These are phyloP conservation scores for Pascua sp. DNA, from an alignment of 1,284 basidiomycete species.

Conservation along the genomic window DNA sequence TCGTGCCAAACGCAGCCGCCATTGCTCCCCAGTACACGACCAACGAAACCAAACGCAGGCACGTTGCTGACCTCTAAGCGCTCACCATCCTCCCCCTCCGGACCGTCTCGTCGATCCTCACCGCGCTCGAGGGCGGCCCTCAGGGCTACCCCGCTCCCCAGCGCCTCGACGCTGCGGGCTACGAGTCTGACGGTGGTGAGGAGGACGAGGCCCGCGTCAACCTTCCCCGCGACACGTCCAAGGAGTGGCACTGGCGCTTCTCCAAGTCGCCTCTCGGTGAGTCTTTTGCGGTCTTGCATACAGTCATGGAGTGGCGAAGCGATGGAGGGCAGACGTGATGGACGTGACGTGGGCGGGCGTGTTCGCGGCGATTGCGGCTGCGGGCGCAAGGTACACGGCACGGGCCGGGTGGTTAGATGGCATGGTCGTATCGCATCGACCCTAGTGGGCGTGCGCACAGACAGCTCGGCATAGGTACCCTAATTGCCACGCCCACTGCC, in stretches of 20 bases:
- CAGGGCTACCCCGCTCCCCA: conserved; percentile 21
- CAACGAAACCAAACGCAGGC: not conserved
- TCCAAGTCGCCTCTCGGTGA: conserved; percentile 50
- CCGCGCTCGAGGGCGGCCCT: conserved; percentile 40
- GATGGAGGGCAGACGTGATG: too few relatives aligned
- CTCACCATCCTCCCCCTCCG: conserved; percentile 43
- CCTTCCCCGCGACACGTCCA: conserved; percentile 26
- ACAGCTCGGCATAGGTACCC: too few relatives aligned
- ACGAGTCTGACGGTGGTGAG: conserved; percentile 47
- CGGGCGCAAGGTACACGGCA: too few relatives aligned
- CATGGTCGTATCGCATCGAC: too few relatives aligned
- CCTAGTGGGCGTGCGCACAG: too few relatives aligned
- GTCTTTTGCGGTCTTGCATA: conserved; percentile 6
- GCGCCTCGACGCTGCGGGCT: conserved; percentile 42
- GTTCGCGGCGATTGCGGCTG: too few relatives aligned
- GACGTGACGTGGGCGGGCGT: too few relatives aligned
- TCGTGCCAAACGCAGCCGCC: not conserved
- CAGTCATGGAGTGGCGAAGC: too few relatives aligned
- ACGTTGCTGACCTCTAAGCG: conserved; percentile 17
- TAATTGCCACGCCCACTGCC: too few relatives aligned
- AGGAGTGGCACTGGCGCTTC: conserved; percentile 45
- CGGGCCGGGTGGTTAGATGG: too few relatives aligned
- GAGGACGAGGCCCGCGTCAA: conserved; percentile 22
- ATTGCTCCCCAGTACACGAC: too few relatives aligned
- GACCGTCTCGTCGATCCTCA: conserved; percentile 40